Evolutionary conservation across 2,329 filamentous ascomycete genomes (phyloP).

Genomic region (Aspergillus latus): DNA sequence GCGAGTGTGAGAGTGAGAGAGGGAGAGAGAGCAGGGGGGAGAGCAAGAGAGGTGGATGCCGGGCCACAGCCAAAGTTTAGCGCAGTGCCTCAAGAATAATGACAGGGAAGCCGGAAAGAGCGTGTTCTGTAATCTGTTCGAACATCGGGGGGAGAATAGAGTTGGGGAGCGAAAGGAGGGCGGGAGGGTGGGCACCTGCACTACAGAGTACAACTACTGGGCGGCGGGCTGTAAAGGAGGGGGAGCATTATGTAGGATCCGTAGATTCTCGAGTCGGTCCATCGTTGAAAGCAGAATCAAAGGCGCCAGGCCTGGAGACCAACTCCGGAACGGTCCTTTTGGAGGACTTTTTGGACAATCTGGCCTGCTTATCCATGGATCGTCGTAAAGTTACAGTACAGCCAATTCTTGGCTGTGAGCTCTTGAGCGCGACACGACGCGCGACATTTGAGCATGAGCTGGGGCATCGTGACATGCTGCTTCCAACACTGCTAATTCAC

Average conservation of each 20-base stretch:
- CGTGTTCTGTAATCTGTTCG: background rate
- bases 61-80: constrained; percentile 9
- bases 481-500: background rate
- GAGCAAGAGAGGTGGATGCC: constrained; percentile 16
- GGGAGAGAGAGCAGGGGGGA: background rate
- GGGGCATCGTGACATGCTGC: background rate
- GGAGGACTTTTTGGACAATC: background rate
- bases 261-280: background rate
- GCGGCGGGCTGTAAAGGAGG: background rate
- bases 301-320: background rate
- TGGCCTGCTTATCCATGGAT: constrained; percentile 5
- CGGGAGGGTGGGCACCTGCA: background rate
- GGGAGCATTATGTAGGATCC: background rate
- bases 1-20: constrained; percentile 12
- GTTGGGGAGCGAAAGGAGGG: constrained; percentile 8
- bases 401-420: background rate
- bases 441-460: constrained; percentile 4
- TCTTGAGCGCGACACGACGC: constrained; percentile 19
- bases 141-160: constrained; percentile 15
- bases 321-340: constrained; percentile 18
- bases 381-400: constrained; percentile 12
- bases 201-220: background rate
- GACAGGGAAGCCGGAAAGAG: constrained; percentile 11
- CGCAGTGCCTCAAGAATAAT: constrained; percentile 3
- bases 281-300: constrained; percentile 3